Evolutionary conservation across 2,329 filamentous ascomycete genomes (phyloP).

Genomic region (Chaetomium sp.): DNA sequence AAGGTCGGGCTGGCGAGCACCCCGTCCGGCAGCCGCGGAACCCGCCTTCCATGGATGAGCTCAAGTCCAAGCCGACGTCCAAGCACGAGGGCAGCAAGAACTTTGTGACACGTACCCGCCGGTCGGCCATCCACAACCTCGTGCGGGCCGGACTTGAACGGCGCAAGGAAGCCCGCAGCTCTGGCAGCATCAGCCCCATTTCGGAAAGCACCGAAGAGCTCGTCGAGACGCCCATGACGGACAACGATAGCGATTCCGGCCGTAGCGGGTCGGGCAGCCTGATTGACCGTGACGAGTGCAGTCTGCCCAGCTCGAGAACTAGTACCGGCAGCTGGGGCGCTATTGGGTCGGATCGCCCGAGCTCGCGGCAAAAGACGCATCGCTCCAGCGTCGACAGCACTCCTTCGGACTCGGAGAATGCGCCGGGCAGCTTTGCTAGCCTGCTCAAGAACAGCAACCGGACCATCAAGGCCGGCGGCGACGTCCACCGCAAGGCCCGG

Average conservation of each 20-base stretch:
- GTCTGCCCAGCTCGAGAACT: constrained; percentile 73
- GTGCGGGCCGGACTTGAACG: constrained; percentile 87
- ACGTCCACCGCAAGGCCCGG: constrained; percentile 77
- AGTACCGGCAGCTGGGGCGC: constrained; percentile 74
- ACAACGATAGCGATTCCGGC: constrained; percentile 73
- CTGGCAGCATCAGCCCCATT: constrained; percentile 82
- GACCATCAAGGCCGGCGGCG: constrained; percentile 57
- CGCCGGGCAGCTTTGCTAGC: constrained; percentile 65
- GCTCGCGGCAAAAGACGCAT: constrained; percentile 65
- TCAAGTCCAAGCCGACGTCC: constrained; percentile 83
- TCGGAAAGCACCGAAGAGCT: constrained; percentile 74
- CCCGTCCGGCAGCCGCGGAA: constrained; percentile 90
- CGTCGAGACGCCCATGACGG: constrained; percentile 65
- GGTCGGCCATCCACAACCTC: constrained; percentile 87
- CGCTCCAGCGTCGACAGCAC: constrained; percentile 64
- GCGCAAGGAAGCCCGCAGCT: constrained; percentile 73
- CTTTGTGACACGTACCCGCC: constrained; percentile 89
- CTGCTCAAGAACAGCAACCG: constrained; percentile 64
- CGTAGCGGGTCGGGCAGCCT: constrained; percentile 78
- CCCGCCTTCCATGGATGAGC: constrained; percentile 87
- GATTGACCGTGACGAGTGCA: constrained; percentile 65
- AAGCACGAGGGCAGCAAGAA: constrained; percentile 98
- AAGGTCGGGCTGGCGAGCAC: constrained; percentile 91
- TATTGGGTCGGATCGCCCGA: constrained; percentile 84
- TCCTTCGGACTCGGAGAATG: constrained; percentile 51